phyloP scores from a whole-genome alignment of 306 rosid genomes.

The Spatholobus suberectus region DNA sequence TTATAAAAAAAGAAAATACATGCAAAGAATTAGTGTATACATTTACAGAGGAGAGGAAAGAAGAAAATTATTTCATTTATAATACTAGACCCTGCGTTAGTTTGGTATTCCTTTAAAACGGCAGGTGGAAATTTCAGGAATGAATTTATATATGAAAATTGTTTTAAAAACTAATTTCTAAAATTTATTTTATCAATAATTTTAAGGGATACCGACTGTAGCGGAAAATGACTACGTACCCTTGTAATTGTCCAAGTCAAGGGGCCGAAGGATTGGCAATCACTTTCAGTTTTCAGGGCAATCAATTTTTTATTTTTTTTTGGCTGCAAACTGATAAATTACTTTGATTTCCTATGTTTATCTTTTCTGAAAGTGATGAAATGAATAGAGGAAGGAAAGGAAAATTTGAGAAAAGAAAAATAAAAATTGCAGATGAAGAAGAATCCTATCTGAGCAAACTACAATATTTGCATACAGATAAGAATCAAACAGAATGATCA shows the following conservation, averaged over 20 bases:
- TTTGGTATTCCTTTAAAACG: conserved; percentile 3
- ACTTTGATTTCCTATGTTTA: neutral
- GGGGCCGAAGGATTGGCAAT: neutral
- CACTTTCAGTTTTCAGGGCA: neutral
- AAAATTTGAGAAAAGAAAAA: neutral
- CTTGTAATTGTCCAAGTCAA: conserved; percentile 18
- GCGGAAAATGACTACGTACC: neutral
- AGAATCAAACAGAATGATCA: neutral
- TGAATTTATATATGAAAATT: neutral
- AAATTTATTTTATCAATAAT: neutral
- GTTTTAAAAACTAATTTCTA: neutral
- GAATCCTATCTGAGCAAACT: neutral
- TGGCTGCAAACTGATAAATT: neutral
- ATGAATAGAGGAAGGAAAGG: neutral
- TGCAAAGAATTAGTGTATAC: neutral
- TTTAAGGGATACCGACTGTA: neutral
- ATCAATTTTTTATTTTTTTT: neutral
- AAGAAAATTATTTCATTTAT: neutral
- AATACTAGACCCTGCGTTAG: neutral
- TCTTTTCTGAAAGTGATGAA: neutral
- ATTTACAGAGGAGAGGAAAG: neutral
- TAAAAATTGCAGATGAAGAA: neutral
- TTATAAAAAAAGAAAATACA: neutral
- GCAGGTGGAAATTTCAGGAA: neutral
- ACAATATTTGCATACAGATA: neutral